These are phyloP conservation scores for Hevea brasiliensis DNA, from an alignment of 345 rosid genomes.

Conservation along the genomic window DNA sequence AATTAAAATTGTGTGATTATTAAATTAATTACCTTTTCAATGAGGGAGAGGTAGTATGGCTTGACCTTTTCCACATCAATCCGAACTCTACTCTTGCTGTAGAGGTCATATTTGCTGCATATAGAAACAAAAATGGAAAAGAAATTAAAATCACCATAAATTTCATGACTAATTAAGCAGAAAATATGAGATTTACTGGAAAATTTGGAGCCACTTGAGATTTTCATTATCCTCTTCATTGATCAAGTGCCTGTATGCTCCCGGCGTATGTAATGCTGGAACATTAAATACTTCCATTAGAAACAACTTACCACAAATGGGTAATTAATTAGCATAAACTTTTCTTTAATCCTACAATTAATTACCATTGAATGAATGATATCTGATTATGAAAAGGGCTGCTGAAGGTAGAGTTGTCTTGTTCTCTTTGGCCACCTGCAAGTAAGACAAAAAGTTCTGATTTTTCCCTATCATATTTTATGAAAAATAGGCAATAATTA, in stretches of 20 bases:
- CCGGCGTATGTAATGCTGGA: conserved; percentile 49
- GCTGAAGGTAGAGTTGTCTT: conserved; percentile 60
- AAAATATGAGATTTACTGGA: conserved; percentile 33
- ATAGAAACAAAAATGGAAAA: not conserved
- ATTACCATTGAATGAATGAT: conserved; percentile 66
- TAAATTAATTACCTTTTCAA: conserved; percentile 54
- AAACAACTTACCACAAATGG: not conserved
- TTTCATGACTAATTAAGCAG: not conserved
- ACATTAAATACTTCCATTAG: not conserved
- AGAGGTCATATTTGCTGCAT: conserved; percentile 64
- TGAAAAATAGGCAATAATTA: too few relatives aligned
- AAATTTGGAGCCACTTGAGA: conserved; percentile 49
- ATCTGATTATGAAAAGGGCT: conserved; percentile 67
- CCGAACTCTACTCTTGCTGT: conserved; percentile 60
- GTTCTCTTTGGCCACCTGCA: conserved; percentile 61
- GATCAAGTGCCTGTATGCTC: conserved; percentile 47
- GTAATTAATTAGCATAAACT: not conserved
- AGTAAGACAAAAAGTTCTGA: not conserved
- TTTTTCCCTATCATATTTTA: not conserved
- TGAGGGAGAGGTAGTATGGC: conserved; percentile 62
- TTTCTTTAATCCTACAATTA: not conserved
- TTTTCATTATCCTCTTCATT: conserved; percentile 51
- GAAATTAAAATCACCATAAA: not conserved
- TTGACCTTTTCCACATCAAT: conserved; percentile 59
- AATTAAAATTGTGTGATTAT: too few relatives aligned